Evolutionary conservation across 2,329 filamentous ascomycete genomes (phyloP), one percentile per base, ranked within the genome.

Genomic region (Thelonectria blattea): DNA sequence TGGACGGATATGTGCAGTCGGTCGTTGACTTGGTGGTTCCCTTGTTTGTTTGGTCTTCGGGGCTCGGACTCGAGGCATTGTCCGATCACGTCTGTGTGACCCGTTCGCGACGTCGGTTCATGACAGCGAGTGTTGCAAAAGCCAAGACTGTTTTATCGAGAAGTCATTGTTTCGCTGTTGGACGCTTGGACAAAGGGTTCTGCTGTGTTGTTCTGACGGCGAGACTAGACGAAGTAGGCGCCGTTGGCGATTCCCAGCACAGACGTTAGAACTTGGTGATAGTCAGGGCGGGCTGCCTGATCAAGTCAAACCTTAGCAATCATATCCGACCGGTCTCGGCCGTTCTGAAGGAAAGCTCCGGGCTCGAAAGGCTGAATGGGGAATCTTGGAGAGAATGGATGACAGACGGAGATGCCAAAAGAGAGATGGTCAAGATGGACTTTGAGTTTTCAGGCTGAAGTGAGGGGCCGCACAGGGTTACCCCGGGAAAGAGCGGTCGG

Each of bases 331-430:
- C 8, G 14, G 34, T 30, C 46, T 32, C 27, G 46, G 46, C 22
- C 46, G 14, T 48, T 32, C 24, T 48, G 24, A 32, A n/a, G 12
- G 32, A 32, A 48, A 30, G 46, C 46, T 48, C 46, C 46, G 24
- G 22, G 18, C 42, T 30, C 30, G 27, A 20, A 27, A 22, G 15
- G 11, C 34, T 15, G 41, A 20, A n/a, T 20, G 27, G 20, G 17
- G n/a, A 11, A 11, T 12, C 22, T 15, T 7, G 30, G 11, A 20
- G 17, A 49, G 47, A n/a, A 22, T 32, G 3, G 14, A 32, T 32
- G 14, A 48, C 53, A 49, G 22, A 27, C 52, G 52, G 30, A 43
- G 46, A 41, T 60, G 27, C 48, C 52, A 55, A 49, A 42, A 45
- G 46, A 17, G 52, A 55, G 57, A 52, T 60, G 47, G 43, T 24